Evolutionary conservation across 768 basidiomycete genomes (phyloP), one percentile per base, ranked within the genome.

Genomic region (Auriculariales sp.): DNA sequence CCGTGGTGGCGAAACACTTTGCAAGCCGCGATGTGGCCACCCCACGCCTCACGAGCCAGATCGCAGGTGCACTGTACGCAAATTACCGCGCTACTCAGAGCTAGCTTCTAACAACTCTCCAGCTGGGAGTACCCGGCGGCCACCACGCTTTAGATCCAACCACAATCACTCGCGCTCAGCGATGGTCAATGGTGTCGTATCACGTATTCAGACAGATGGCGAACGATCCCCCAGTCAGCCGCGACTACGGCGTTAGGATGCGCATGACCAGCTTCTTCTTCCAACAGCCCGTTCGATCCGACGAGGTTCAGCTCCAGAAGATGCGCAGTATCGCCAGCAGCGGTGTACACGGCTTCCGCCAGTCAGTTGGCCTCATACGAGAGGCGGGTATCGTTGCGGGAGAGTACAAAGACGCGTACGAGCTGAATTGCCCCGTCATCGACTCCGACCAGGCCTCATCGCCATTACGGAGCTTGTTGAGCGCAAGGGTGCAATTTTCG

Each of bases 71-170:
- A n/a, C n/a, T n/a, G n/a, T n/a, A n/a, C n/a, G n/a, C n/a, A n/a
- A 50, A 32, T 51, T 34, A 30, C 36, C 30, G 46, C n/a, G n/a
- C n/a, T n/a, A n/a, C n/a, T n/a, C n/a, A n/a, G n/a, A n/a, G n/a
- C n/a, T n/a, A n/a, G n/a, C n/a, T n/a, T n/a, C n/a, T n/a, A n/a
- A n/a, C n/a, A n/a, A n/a, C n/a, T 36, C 44, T 19, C 33, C 48
- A 62, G 63, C 22, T 67, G 66, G 66, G 66, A 68, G 49, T 67
- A 61, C 54, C 66, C 66, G 1, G 65, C 66, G 12, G 66, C 66
- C 3, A 66, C 67, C 15, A 66, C 52, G 66, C 66, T 33, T 56
- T 61, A 32, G 65, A 68, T n/a, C n/a, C n/a, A n/a, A n/a, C n/a
- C n/a, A n/a, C n/a, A n/a, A n/a, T n/a, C n/a, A n/a, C n/a, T n/a